Evolutionary conservation across 768 basidiomycete genomes (phyloP).

Genomic region (Pleurotus tuber-regium): DNA sequence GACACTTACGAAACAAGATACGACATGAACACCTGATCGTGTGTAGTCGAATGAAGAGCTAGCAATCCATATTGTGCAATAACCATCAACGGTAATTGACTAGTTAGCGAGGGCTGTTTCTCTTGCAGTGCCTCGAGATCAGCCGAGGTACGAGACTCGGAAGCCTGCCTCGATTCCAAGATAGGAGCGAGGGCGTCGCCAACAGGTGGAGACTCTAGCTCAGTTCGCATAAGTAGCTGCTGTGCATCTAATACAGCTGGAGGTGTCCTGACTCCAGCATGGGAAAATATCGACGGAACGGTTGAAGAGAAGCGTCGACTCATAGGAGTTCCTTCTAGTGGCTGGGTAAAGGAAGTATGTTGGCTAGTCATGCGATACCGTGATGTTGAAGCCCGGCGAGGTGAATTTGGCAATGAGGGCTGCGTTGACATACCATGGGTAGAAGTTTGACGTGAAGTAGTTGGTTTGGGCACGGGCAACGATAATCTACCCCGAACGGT

Average conservation of each 20-base stretch:
- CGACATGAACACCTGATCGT: slow-evolving; percentile 89
- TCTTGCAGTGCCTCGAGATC: slow-evolving; percentile 39
- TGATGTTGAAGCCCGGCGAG: slow-evolving; percentile 19
- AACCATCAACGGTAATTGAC: slow-evolving; percentile 77
- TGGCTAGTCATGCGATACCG: background rate
- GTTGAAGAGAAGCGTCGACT: slow-evolving; percentile 55
- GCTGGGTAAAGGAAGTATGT: slow-evolving; percentile 28
- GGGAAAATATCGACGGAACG: slow-evolving; percentile 78
- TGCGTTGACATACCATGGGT: too few species aligned
- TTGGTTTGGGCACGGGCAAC: slow-evolving; percentile 20
- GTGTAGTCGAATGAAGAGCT: slow-evolving; percentile 85
- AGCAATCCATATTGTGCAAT: slow-evolving; percentile 90
- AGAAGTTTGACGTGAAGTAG: slow-evolving; percentile 28
- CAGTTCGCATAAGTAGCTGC: slow-evolving; percentile 47
- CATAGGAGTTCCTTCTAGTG: slow-evolving; percentile 32
- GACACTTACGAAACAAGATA: slow-evolving; percentile 81
- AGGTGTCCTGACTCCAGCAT: slow-evolving; percentile 79
- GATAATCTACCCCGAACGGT: slow-evolving; percentile 17
- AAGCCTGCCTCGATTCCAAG: slow-evolving; percentile 41
- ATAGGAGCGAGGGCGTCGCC: slow-evolving; percentile 50
- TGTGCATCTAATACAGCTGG: slow-evolving; percentile 75
- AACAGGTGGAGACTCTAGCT: slow-evolving; percentile 28
- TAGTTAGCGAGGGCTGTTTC: slow-evolving; percentile 63
- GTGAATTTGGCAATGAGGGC: slow-evolving; percentile 25
- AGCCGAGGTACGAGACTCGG: slow-evolving; percentile 15